These are phyloP conservation scores for Chytriomyces hyalinus DNA, from an alignment of 192 early-diverging fungal genomes.

Conservation along the genomic window DNA sequence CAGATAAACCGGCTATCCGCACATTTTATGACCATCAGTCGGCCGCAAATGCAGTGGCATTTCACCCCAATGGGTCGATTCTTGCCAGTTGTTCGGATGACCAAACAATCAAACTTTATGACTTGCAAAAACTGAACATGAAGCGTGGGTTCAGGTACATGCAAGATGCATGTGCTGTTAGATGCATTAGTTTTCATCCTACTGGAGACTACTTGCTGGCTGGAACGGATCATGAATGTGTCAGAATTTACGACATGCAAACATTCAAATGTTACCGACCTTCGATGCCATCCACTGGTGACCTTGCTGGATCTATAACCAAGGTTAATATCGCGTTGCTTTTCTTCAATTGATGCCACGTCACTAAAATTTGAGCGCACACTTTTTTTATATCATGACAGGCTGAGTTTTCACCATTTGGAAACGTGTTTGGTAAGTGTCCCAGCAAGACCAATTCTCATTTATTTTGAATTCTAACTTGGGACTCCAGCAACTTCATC, in stretches of 20 bases:
- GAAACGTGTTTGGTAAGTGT: constrained; percentile 67
- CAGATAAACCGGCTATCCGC: constrained; percentile 85
- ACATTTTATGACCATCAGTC: constrained; percentile 87
- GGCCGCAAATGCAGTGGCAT: constrained; percentile 82
- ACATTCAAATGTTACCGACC: constrained; percentile 82
- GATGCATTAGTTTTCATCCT: constrained; percentile 90
- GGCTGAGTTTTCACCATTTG: constrained; percentile 75
- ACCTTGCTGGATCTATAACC: constrained; percentile 60
- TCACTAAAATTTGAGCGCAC: not conserved
- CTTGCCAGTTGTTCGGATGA: constrained; percentile 88
- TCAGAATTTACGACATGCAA: constrained; percentile 87
- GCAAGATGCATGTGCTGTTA: constrained; percentile 66
- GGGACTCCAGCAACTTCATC: constrained; percentile 60
- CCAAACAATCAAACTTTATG: constrained; percentile 85
- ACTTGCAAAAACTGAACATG: constrained; percentile 78
- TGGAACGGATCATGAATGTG: constrained; percentile 77
- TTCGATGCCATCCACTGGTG: constrained; percentile 35
- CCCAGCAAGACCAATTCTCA: not conserved
- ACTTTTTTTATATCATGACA: constrained; percentile 44
- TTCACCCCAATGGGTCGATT: constrained; percentile 92
- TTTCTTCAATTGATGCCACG: not conserved
- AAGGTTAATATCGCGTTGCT: constrained; percentile 40
- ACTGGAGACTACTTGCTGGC: constrained; percentile 80
- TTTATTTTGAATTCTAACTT: constrained; percentile 15
- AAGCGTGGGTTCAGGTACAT: constrained; percentile 86